phyloP scores from a whole-genome alignment of 805 yeast species.

The Candida manassasensis region DNA sequence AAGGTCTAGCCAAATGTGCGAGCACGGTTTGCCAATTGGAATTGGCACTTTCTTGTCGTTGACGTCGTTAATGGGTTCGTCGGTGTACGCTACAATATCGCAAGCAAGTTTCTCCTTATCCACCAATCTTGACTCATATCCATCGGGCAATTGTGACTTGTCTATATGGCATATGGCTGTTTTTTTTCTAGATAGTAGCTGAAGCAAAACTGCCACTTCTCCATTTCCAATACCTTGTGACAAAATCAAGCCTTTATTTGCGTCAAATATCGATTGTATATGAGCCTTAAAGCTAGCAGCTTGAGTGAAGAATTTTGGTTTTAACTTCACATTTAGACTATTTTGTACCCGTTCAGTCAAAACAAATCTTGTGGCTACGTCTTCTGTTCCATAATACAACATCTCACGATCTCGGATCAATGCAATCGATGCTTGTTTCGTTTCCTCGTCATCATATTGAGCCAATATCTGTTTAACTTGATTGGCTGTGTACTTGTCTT shows the following conservation, averaged over 20 bases:
- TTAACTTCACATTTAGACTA: conserved; percentile 7
- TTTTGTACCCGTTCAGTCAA: conserved; percentile 50
- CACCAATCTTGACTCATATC: conserved; percentile 72
- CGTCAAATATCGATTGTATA: conserved; percentile 36
- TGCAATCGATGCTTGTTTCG: conserved; percentile 45
- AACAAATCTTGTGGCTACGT: conserved; percentile 43
- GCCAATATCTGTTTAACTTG: conserved; percentile 46
- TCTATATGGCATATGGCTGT: conserved; percentile 52
- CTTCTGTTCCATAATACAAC: conserved; percentile 39
- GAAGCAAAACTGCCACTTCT: conserved; percentile 58
- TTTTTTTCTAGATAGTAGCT: conserved; percentile 41
- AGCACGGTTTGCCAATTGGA: conserved; percentile 59
- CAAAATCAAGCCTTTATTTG: conserved; percentile 49
- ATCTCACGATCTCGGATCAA: conserved; percentile 56
- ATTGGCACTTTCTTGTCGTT: conserved; percentile 31
- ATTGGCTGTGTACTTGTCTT: conserved; percentile 41
- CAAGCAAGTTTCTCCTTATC: conserved; percentile 65
- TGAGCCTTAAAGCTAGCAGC: conserved; percentile 45
- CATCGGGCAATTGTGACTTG: conserved; percentile 46
- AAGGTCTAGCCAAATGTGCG: conserved; percentile 68
- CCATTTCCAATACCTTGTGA: conserved; percentile 58
- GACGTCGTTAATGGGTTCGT: conserved; percentile 13
- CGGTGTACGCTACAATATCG: conserved; percentile 44
- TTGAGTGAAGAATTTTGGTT: conserved; percentile 31
- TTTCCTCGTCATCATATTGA: conserved; percentile 40